Base-by-base conservation (phyloP, 768 basidiomycete species). In the Epithele typhae region DNA sequence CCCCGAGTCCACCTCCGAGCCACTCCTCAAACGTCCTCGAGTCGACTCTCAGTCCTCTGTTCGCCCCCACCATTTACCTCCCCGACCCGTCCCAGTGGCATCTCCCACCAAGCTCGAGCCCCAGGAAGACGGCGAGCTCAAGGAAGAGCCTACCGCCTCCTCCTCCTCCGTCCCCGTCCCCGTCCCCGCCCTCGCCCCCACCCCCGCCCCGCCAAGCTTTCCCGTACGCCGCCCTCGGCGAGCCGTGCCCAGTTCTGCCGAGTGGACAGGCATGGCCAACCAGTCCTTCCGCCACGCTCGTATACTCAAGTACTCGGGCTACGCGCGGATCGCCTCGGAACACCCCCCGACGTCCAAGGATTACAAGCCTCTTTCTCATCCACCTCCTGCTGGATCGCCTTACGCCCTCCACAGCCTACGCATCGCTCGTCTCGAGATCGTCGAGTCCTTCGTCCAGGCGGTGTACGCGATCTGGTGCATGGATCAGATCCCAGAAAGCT, bases 361-460 rank as follows among this genome's bases (percentile, higher is more conserved):
- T 56, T 84, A 80, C 62, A 72, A 76, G 15, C 77, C 84, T 6
- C 68, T 89, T 11, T 63, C 70, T 4, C 71, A 78, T 53, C 84
- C 88, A 2, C 85, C 86, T 5, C 71, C 76, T 5, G 73, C 77
- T 10, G 76, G 75, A 51, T 87, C 87, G 0, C 67, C 76, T 30
- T 91, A 91, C 62, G 82, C 88, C 63, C 84, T 82, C 61, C 75
- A 80, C 53, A 87, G 84, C 17, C 80, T 81, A 18, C 67, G 87
- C 53, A 84, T 91, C 59, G 84, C 86, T 23, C 77, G 86, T 21
- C 73, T 91, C 17, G 89, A 91, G 62, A 81, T 87, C 38, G 67
- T 89, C 33, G 88, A 92, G 64, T 84, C 89, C 35, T 75, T 92
- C 46, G 70, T 92, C 35, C 86, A 84, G 66, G 92, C 92, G 67